Base-by-base conservation (phyloP, 768 basidiomycete species). In the Tylopilus rubrobrunneus region DNA sequence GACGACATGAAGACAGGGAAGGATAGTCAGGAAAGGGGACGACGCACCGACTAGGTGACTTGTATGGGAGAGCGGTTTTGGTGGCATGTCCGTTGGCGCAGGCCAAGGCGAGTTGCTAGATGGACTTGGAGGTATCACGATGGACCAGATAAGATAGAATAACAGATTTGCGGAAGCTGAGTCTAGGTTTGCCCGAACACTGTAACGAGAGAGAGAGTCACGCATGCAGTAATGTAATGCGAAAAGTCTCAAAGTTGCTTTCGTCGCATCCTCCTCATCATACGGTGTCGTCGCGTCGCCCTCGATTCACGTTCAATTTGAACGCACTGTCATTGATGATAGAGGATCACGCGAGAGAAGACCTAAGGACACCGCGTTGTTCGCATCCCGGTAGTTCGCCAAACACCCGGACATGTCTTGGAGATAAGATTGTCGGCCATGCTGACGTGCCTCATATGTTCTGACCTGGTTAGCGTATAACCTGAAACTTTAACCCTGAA, bases 21-120 rank as follows among this genome's bases (percentile, higher is more conserved):
- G 12, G 55, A 52, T 51, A 51, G 40, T 43, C 49, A 39, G 42
- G 19, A 11, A 45, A 49, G 52, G 49, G 52, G 39, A 15, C 14
- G 52, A 69, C 69, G 45, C 56, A 71, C 69, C 59, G 2, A 71
- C 65, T 50, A 48, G 58, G 9, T 39, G 2, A 2, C 44, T 47
- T 52, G n/a, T n/a, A n/a, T n/a, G n/a, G n/a, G n/a, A 39, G 45
- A 55, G 44, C 29, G 64, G 51, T 56, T 64, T 56, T 56, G 71
- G 63, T 19, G 70, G 65, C 12, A 61, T 31, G 14, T 71, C 51
- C 0, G 81, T 83, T 65, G 65, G 71, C 11, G 55, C 56, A 34
- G 82, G 82, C 79, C 78, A 79, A 48, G 72, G 77, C 44, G 58
- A 64, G 53, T 70, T 63, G 60, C 69, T 55, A 19, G 63, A 65